A percentile compares a stretch with the other conserved stretches of the same genome.
phyloP scores from a whole-genome alignment of 2,329 filamentous ascomycete genomes.

The Fusarium sp. region DNA sequence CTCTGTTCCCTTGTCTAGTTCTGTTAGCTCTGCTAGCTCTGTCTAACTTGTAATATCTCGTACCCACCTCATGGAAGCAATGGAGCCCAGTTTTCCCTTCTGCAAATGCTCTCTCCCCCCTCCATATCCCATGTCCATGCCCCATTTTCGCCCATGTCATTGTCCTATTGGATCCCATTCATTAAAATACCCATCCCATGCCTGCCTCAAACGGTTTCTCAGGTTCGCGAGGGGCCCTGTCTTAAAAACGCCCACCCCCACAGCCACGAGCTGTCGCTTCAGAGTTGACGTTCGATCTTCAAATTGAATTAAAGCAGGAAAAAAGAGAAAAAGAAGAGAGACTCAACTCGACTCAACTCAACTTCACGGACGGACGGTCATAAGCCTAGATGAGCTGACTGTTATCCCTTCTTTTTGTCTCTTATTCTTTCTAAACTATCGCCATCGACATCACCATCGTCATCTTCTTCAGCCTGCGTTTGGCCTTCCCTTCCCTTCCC shows the following conservation, averaged over 20 bases:
- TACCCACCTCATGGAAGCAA: conserved; percentile 39
- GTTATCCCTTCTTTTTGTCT: not conserved
- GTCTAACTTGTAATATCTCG: conserved; percentile 1
- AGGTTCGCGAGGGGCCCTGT: conserved; percentile 37
- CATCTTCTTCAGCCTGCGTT: conserved; percentile 28
- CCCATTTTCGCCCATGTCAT: conserved; percentile 25
- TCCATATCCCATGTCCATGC: not conserved
- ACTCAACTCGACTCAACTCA: conserved; percentile 5
- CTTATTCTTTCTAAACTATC: not conserved
- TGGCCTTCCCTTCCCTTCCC: conserved; percentile 9
- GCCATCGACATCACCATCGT: conserved; percentile 11
- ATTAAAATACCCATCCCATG: conserved; percentile 30
- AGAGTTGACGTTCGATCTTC: conserved; percentile 16
- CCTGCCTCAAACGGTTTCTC: conserved; percentile 40
- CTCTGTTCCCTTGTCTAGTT: not conserved
- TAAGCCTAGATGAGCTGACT: conserved; percentile 6
- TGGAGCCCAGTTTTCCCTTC: conserved; percentile 28
- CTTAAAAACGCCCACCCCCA: conserved; percentile 43
- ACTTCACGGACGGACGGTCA: conserved; percentile 20
- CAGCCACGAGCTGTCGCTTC: conserved; percentile 21
- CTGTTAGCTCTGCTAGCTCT: too few relatives aligned
- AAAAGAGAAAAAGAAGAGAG: conserved; percentile 3
- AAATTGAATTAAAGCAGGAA: not conserved
- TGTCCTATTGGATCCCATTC: conserved; percentile 32
- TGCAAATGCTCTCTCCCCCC: not conserved